phyloP scores from a whole-genome alignment of 179 eudicot species.

The Silene coronaria region DNA sequence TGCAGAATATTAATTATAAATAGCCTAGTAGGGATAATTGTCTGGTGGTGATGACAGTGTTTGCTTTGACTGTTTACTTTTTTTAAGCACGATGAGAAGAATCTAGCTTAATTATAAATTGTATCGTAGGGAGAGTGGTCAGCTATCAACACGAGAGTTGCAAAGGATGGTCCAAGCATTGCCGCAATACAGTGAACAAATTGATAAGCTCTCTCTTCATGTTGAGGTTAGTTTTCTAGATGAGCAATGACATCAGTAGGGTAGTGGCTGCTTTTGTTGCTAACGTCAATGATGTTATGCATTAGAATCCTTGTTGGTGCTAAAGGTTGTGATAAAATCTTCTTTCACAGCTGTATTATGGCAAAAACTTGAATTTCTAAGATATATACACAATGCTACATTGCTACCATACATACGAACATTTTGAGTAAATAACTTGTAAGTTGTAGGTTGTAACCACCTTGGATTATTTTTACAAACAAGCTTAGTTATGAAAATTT shows the following conservation, averaged over 20 bases:
- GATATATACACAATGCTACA: too few relatives aligned
- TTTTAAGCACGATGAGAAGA: neutral
- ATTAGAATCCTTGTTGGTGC: neutral
- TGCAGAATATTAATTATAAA: neutral
- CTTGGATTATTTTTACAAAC: neutral
- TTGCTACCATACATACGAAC: too few relatives aligned
- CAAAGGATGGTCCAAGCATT: conserved; percentile 92
- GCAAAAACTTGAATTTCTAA: neutral
- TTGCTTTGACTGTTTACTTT: neutral
- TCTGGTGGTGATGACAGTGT: neutral
- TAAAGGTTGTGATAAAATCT: neutral
- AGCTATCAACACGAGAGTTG: conserved; percentile 82
- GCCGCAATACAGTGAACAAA: conserved; percentile 96
- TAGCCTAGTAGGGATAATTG: neutral
- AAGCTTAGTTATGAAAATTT: too few relatives aligned
- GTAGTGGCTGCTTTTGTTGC: neutral
- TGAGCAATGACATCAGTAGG: conserved; percentile 7
- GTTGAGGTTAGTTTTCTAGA: conserved; percentile 74
- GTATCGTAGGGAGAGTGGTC: conserved; percentile 55
- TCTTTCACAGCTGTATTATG: neutral
- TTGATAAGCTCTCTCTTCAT: conserved; percentile 90
- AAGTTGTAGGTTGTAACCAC: too few relatives aligned
- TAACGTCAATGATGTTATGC: neutral
- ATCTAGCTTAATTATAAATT: conserved; percentile 11
- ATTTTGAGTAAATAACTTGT: neutral